Base-by-base conservation (phyloP, 352 stramenopile genomes). In the Blastocystis sp. region DNA sequence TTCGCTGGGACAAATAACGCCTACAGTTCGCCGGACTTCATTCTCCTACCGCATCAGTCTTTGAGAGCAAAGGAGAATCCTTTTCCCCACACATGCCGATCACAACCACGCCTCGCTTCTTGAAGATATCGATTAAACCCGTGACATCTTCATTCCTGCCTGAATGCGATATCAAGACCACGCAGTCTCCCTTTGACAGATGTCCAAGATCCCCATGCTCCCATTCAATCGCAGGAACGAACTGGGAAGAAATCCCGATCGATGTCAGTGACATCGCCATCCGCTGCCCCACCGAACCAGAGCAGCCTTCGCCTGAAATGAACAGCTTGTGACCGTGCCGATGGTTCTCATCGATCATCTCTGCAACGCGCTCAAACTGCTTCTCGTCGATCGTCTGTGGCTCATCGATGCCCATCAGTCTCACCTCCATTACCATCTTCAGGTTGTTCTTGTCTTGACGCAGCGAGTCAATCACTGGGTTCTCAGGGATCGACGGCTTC, bases 141-240 rank as follows among this genome's bases (percentile, higher is more conserved):
- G 87, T 69, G 39, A 91, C 43, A 41, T 91, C 81, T 11, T n/a
- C 45, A n/a, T 82, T 91, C 66, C 85, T 91, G 30, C 89, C 89
- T 53, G 53, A 89, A 30, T 90, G 50, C 11, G 41, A 73, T 20
- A 91, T 90, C 54, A 75, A 24, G 34, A 91, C 34, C 59, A 91
- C 43, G 54, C 85, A 79, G 26, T 91, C 89, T 26, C 68, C 73
- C 56, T 55, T 30, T 65, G 68, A n/a, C 50, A 91, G 45, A 75
- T 70, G 55, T 0, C 89, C 89, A 26, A 91, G 26, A 41, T 91
- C 89, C 0, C 89, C 89, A 41, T 91, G 89, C 7, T 56, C 26
- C 76, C 79, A 91, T 50, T 91, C 89, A 4, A 75, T 90, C 37
- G 76, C 89, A 8, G 79, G 82, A 8, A 91, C 81, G 62, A 90